Evolutionary conservation across 768 basidiomycete species (phyloP).

Genomic region (Sistotremastrum suecicum): DNA sequence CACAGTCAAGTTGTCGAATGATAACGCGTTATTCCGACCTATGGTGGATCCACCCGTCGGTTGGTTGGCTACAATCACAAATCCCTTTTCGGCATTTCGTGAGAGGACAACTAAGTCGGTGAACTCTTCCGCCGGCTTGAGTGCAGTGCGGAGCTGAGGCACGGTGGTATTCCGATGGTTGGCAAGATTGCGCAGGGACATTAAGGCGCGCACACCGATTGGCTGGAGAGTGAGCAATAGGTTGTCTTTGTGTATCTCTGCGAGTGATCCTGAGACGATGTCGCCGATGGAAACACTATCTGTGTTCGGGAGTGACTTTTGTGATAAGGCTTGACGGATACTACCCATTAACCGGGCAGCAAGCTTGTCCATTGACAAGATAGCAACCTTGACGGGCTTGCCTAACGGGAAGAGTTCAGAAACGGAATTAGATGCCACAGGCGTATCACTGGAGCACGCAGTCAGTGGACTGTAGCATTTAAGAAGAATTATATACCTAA

Average conservation of each 20-base stretch:
- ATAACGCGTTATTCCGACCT: slow-evolving; percentile 35
- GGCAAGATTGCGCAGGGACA: slow-evolving; percentile 82
- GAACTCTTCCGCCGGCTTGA: slow-evolving; percentile 59
- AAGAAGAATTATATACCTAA: slow-evolving; percentile 37
- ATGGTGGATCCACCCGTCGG: slow-evolving; percentile 41
- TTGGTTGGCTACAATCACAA: slow-evolving; percentile 73
- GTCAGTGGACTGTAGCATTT: neutral
- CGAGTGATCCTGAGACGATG: slow-evolving; percentile 52
- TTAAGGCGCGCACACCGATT: slow-evolving; percentile 55
- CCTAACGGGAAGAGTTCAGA: slow-evolving; percentile 60
- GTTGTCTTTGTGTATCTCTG: slow-evolving; percentile 79
- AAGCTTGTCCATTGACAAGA: slow-evolving; percentile 47
- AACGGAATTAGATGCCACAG: slow-evolving; percentile 27
- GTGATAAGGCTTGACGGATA: slow-evolving; percentile 60
- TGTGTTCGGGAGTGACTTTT: slow-evolving; percentile 42
- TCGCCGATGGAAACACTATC: slow-evolving; percentile 67
- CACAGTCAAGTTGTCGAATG: slow-evolving; percentile 48
- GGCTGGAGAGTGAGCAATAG: slow-evolving; percentile 60
- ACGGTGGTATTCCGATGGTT: slow-evolving; percentile 57
- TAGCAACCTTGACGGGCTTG: slow-evolving; percentile 72
- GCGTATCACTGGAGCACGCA: slow-evolving; percentile 42
- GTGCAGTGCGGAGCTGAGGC: slow-evolving; percentile 43
- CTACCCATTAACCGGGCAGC: slow-evolving; percentile 65
- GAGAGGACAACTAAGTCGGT: slow-evolving; percentile 79
- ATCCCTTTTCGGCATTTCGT: slow-evolving; percentile 69